A percentile compares a stretch with the other conserved stretches of the same genome.
phyloP scores from a whole-genome alignment of 2,329 filamentous ascomycete genomes.

The Clarireedia paspali region DNA sequence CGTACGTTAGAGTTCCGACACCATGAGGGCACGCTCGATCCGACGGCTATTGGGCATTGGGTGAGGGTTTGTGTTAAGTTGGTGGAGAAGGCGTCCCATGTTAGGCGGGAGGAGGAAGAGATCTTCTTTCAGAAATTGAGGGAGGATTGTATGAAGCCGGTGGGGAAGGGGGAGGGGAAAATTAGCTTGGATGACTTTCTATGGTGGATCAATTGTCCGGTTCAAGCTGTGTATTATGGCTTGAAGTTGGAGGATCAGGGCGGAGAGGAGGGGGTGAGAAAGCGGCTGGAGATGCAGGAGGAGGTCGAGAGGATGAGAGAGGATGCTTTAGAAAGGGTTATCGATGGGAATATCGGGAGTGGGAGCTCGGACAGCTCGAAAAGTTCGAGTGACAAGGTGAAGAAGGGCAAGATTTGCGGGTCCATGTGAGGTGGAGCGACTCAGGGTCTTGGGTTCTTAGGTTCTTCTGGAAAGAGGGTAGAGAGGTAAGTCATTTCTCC shows the following conservation, averaged over 20 bases:
- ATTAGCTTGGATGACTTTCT: not conserved
- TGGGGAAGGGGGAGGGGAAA: not conserved
- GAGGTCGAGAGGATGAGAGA: too few relatives aligned
- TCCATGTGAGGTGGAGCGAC: too few relatives aligned
- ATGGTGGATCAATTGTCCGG: not conserved
- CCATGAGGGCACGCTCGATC: slow-evolving; percentile 20
- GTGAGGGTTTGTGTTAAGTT: slow-evolving; percentile 12
- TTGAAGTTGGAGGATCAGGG: not conserved
- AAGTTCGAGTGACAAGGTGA: too few relatives aligned
- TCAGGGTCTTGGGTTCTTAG: too few relatives aligned
- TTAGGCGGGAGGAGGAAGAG: not conserved
- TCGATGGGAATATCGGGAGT: too few relatives aligned
- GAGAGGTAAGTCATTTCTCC: too few relatives aligned
- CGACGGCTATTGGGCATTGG: slow-evolving; percentile 15
- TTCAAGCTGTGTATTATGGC: not conserved
- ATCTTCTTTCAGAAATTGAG: not conserved
- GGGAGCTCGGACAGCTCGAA: too few relatives aligned
- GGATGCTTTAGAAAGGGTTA: too few relatives aligned
- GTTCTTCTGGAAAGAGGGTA: too few relatives aligned
- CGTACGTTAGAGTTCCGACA: slow-evolving; percentile 24
- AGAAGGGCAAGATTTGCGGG: too few relatives aligned
- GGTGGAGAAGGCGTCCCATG: not conserved
- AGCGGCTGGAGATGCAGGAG: not conserved
- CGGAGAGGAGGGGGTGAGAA: too few relatives aligned
- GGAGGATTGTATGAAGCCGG: not conserved